Evolutionary conservation across 1,284 basidiomycete species (phyloP).

Genomic region (Malassezia furfur): DNA sequence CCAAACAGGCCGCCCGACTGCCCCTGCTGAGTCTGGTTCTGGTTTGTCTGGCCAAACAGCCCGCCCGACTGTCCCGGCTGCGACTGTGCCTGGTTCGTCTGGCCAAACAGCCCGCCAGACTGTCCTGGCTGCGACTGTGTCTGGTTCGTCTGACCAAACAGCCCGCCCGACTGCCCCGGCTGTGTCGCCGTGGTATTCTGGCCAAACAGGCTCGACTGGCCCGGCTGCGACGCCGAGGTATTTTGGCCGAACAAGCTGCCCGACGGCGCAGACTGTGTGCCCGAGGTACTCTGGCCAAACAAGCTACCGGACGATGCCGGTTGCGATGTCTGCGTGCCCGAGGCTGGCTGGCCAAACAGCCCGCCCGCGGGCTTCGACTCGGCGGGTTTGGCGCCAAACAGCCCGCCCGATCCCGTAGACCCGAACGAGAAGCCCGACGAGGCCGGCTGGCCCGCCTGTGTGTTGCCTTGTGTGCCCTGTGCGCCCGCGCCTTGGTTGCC

Average conservation of each 20-base stretch:
- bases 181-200: background rate
- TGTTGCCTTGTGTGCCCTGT: background rate
- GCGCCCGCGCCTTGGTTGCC: background rate
- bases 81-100: background rate
- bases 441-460: background rate
- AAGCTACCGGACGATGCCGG: background rate
- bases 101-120: background rate
- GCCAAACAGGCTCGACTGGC: conserved; percentile 7
- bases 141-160: conserved; percentile 1
- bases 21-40: background rate
- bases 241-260: conserved; percentile 7
- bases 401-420: conserved; percentile 13
- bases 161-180: background rate
- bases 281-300: background rate
- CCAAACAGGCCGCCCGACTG: background rate
- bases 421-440: conserved; percentile 27
- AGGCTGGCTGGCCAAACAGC: conserved; percentile 8
- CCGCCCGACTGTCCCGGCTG: too few relatives aligned
- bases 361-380: conserved; percentile 4
- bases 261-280: background rate
- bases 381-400: conserved; percentile 6
- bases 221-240: background rate
- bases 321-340: background rate
- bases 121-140: background rate
- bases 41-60: background rate